Base-by-base conservation (phyloP, 2,329 filamentous ascomycete species). In the Aspergillus sp. region DNA sequence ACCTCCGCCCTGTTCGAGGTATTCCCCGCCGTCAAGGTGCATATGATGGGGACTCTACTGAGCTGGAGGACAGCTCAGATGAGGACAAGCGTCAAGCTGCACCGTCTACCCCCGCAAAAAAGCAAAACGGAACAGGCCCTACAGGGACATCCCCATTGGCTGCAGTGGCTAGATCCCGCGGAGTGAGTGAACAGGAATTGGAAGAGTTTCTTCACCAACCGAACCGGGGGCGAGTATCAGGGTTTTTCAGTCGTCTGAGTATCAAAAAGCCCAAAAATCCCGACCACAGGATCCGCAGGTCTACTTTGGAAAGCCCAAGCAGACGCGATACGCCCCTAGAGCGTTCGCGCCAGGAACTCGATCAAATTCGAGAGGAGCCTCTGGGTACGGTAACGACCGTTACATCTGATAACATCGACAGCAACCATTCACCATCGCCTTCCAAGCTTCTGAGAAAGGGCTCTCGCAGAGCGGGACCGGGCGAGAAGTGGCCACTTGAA, bases 321-420 rank as follows among this genome's bases (percentile, higher is more conserved):
- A 71, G 82, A 7, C 72, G 76, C 40, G 83, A 86, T 50, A 84
- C 80, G 0, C 74, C 71, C 13, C 68, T 85, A 1, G 82, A 86
- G 60, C 74, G 81, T 29, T 78, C 71, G 49, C 59, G 68, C n/a
- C 68, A 71, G 6, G 75, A 84, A 57, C 69, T 63, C 11, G 59
- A 63, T 27, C 59, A 54, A 28, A 28, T 56, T 31, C 58, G 56
- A 10, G 53, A 49, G 68, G 53, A 53, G 37, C 37, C 38, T 36
- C 31, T 42, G 5, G 43, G 43, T 7, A 52, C 50, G 5, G 44
- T 51, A 27, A 57, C 59, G 8, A 54, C 52, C 7, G 52, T 57
- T 29, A 53, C 49, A 11, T 51, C 53, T 19, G 19, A 35, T 13
- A 52, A 47, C 19, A 4, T 19, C 19, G 19, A 19, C 19, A 19